A percentile compares a stretch with the other conserved stretches of the same genome.
phyloP scores from a whole-genome alignment of 1,139 yeast genomes.

The Pichia sp. region DNA sequence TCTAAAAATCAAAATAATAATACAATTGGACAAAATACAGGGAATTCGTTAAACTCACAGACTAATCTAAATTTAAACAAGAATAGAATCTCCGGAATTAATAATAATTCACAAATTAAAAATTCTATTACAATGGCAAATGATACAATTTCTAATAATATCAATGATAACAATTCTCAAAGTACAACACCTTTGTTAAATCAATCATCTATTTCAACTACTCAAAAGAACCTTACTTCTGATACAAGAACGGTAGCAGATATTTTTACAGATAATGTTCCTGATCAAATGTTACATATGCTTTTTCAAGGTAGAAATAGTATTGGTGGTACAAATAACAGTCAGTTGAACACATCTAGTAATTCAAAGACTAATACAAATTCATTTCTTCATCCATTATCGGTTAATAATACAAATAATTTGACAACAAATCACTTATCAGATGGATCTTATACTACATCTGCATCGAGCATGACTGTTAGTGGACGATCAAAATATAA shows the following conservation, averaged over 20 bases:
- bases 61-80: not conserved
- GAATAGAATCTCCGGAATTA: too few species aligned
- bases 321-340: not conserved
- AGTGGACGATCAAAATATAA: not conserved
- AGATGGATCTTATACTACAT: not conserved
- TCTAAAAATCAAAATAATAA: not conserved
- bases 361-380: not conserved
- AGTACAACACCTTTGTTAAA: too few species aligned
- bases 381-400: not conserved
- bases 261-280: conserved; percentile 23
- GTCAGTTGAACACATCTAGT: not conserved
- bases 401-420: not conserved
- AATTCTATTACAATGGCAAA: not conserved
- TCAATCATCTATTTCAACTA: too few species aligned
- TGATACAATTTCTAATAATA: too few species aligned
- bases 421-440: not conserved
- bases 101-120: not conserved
- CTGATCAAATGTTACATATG: conserved; percentile 43
- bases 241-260: not conserved
- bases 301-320: conserved; percentile 43
- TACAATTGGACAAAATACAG: not conserved
- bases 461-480: conserved; percentile 1
- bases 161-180: too few species aligned
- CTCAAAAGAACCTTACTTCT: not conserved
- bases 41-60: too few species aligned